Base-by-base conservation (phyloP, 257 asterid species). In the Lantana camara region DNA sequence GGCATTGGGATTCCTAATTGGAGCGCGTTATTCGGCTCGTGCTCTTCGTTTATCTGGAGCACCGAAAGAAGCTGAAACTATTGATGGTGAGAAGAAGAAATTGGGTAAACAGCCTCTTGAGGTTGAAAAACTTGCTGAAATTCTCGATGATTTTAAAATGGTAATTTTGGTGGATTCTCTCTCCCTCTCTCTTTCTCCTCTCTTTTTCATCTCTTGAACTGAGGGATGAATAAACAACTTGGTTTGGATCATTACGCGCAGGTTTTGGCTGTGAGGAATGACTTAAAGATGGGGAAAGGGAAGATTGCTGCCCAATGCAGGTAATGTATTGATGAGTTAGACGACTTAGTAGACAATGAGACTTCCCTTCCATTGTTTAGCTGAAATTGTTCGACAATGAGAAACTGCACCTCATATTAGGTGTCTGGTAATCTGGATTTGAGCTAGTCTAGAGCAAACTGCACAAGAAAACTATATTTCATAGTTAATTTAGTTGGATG, bases 241-340 rank as follows among this genome's bases (percentile, higher is more conserved):
- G 49, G 16, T 30, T 56, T 63, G 66, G 67, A 51, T 60, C 63
- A 68, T 53, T 49, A 34, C 46, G 32, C 78, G 72, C 75, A 93
- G 99, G 97, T 93, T 79, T 84, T 93, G 90, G 95, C 90, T 56
- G 99, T 90, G 73, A 83, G 97, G 82, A 93, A 93, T 79, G 99
- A 93, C 76, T 75, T 90, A 45, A 93, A 93, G 79, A 93, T 93
- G 99, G 99, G 99, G 58, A 90, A 93, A 75, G 99, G 99, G 65
- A 93, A 90, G 86, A 93, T 93, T 77, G 99, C 95, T 58, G 97
- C 99, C 42, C 99, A 93, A 69, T 93, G 99, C 96, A 90, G 99
- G 99, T 87, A 67, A 69, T 9, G 13, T 14, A 35, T 35, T 9
- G 11, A 35, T 54, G 20, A 27, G 34, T 19, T 55, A 9, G 38